Percentiles rank a stretch among this genome's conserved stretches.
Evolutionary conservation across 75 land plant species (phyloP).

Genomic region (Pinus albicaulis): DNA sequence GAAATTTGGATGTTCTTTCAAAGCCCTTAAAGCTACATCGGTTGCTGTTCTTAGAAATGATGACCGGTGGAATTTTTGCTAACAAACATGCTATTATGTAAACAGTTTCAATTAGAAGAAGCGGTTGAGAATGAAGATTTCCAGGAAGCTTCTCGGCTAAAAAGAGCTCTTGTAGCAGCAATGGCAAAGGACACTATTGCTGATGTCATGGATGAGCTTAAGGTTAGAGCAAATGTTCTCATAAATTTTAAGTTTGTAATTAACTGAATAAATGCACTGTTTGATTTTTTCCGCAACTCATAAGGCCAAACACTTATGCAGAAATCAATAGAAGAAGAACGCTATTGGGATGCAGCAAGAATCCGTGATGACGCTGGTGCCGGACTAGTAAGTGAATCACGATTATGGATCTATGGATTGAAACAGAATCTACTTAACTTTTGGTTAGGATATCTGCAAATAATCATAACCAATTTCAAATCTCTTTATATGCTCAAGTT

Average conservation of each 20-base stretch:
- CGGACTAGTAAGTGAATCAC: conserved; percentile 53
- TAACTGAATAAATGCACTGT: background rate
- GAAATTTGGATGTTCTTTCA: conserved; percentile 14
- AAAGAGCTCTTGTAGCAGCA: conserved; percentile 59
- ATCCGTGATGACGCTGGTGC: conserved; percentile 65
- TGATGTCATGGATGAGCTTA: conserved; percentile 63
- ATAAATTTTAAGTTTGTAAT: background rate
- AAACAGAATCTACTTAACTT: too few species aligned
- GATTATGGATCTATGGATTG: too few species aligned
- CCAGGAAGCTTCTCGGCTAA: conserved; percentile 75
- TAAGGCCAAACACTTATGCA: conserved; percentile 14
- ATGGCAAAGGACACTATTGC: conserved; percentile 62
- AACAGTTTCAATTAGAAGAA: conserved; percentile 83
- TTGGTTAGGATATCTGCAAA: too few species aligned
- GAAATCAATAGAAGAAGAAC: conserved; percentile 57
- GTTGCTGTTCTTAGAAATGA: background rate
- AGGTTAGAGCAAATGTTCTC: conserved; percentile 36
- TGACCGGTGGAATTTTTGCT: background rate
- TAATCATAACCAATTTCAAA: too few species aligned
- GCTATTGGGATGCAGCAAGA: conserved; percentile 49
- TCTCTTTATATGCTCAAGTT: too few species aligned
- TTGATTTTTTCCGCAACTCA: background rate
- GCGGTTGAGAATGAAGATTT: conserved; percentile 84
- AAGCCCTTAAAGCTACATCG: background rate
- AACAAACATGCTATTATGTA: background rate